These are phyloP conservation scores for Manihot esculenta DNA, from an alignment of 441 rosid genomes.

Conservation along the genomic window DNA sequence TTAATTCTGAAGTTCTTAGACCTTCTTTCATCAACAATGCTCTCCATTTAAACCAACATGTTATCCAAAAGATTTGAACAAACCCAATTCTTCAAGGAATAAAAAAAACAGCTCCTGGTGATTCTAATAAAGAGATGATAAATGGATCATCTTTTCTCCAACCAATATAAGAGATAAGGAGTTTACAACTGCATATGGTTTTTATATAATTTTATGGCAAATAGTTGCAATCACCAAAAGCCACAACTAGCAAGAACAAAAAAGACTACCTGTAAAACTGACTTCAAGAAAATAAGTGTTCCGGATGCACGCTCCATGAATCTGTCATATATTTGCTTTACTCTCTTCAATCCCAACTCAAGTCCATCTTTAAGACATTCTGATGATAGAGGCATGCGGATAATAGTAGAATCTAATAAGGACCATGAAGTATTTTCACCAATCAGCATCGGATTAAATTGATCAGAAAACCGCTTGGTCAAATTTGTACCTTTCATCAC, in stretches of 20 bases:
- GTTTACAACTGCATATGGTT: neutral
- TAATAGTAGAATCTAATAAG: constrained; percentile 70
- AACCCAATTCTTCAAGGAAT: too few species aligned
- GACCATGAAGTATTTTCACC: constrained; percentile 75
- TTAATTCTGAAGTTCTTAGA: too few species aligned
- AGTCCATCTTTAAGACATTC: constrained; percentile 78
- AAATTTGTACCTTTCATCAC: constrained; percentile 71
- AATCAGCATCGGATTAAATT: constrained; percentile 85
- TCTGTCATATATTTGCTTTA: constrained; percentile 67
- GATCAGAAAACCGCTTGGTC: constrained; percentile 81
- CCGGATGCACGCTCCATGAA: constrained; percentile 80
- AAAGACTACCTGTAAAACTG: constrained; percentile 74
- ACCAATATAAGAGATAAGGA: neutral
- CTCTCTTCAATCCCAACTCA: constrained; percentile 66
- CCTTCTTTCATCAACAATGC: neutral
- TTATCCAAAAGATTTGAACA: too few species aligned
- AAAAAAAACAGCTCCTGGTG: too few species aligned
- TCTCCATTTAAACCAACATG: neutral
- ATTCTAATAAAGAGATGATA: neutral
- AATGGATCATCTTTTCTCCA: neutral
- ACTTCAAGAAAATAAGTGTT: constrained; percentile 78
- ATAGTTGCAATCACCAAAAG: neutral
- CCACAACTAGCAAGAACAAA: constrained; percentile 15
- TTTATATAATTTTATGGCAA: neutral
- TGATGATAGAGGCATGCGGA: constrained; percentile 93